These are phyloP conservation scores for Coemansia sp. DNA, from an alignment of 192 early-diverging fungal genomes.

Conservation along the genomic window DNA sequence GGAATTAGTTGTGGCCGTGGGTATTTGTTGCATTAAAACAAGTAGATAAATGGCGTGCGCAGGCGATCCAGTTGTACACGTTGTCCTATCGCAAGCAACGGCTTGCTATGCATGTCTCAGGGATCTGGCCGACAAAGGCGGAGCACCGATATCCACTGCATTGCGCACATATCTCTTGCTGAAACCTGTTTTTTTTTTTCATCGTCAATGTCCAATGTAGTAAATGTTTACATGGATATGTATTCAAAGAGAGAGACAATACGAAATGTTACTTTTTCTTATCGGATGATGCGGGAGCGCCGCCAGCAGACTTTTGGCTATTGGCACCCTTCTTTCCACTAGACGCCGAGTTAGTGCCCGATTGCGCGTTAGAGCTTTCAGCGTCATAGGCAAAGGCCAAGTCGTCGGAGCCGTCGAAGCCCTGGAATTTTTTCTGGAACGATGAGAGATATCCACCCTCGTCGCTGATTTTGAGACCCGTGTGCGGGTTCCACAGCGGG, in stretches of 20 bases:
- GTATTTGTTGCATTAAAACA: background rate
- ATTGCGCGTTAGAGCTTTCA: conserved; percentile 9
- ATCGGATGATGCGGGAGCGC: background rate
- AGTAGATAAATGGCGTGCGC: background rate
- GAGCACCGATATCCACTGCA: background rate
- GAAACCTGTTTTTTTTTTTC: background rate
- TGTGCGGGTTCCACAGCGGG: conserved; percentile 88
- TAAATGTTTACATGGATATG: background rate
- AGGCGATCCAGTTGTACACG: background rate
- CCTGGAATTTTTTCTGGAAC: conserved; percentile 82
- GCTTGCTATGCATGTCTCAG: background rate
- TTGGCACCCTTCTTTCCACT: conserved; percentile 16
- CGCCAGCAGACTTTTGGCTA: conserved; percentile 13
- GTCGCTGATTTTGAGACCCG: conserved; percentile 63
- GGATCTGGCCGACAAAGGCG: background rate
- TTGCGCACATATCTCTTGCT: background rate
- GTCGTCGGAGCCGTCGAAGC: conserved; percentile 59
- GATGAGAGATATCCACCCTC: conserved; percentile 78
- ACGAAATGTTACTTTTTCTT: conserved; percentile 4
- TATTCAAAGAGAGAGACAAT: background rate
- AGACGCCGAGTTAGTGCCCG: conserved; percentile 13
- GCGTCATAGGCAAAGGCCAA: conserved; percentile 28
- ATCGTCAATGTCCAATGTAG: background rate
- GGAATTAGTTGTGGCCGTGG: background rate
- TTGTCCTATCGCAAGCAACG: background rate